Percentiles rank a stretch among this genome's conserved stretches.
Evolutionary conservation across 164 flowering plant genomes (phyloP).

Genomic region (Dillenia suffruticosa): DNA sequence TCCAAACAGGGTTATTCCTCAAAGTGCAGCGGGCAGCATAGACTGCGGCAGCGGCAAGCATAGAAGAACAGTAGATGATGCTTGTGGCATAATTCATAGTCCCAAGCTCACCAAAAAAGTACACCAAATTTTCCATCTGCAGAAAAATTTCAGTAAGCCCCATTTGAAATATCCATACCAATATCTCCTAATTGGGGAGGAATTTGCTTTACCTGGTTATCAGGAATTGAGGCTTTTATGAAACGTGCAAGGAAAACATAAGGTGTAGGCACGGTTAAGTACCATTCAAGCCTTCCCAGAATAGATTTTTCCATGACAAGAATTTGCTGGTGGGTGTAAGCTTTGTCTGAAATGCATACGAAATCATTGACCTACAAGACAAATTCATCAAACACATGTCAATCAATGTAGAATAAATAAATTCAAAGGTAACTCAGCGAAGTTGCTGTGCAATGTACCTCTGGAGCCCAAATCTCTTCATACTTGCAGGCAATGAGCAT

Average conservation of each 20-base stretch:
- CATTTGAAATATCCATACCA: neutral
- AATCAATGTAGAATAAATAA: neutral
- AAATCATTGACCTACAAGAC: slow-evolving; percentile 47
- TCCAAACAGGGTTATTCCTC: slow-evolving; percentile 50
- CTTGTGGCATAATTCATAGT: slow-evolving; percentile 28
- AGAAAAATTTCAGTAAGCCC: neutral
- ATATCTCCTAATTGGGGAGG: neutral
- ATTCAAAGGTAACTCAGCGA: neutral
- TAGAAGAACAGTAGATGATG: slow-evolving; percentile 26
- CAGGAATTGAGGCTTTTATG: slow-evolving; percentile 43
- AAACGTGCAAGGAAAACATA: slow-evolving; percentile 57
- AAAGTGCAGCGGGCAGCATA: slow-evolving; percentile 55
- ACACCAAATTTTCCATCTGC: slow-evolving; percentile 48
- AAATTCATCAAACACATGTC: neutral
- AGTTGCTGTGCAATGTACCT: slow-evolving; percentile 17
- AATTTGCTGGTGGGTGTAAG: slow-evolving; percentile 45
- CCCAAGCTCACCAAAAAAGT: slow-evolving; percentile 53
- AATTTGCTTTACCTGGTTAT: slow-evolving; percentile 29
- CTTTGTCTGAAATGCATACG: slow-evolving; percentile 48
- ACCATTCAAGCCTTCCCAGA: slow-evolving; percentile 52
- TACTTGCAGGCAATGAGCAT: slow-evolving; percentile 52
- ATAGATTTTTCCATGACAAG: slow-evolving; percentile 60
- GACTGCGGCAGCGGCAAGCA: slow-evolving; percentile 64
- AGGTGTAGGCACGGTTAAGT: slow-evolving; percentile 57
- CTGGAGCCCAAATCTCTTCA: slow-evolving; percentile 61